Base-by-base conservation (phyloP, 768 basidiomycete genomes). In the Suillus clintonianus region DNA sequence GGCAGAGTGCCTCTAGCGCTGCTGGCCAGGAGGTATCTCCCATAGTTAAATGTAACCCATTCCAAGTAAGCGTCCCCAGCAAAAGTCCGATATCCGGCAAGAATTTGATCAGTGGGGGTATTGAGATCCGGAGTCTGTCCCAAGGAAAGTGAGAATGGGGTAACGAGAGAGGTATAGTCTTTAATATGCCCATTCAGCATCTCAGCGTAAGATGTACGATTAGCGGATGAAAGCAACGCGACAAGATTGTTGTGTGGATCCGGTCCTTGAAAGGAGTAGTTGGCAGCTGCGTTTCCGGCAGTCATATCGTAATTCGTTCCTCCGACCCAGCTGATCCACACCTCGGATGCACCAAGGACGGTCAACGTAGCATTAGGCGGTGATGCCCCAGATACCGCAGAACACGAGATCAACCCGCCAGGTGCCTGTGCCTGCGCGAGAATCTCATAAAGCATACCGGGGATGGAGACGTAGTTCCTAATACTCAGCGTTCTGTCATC, bases 361-460 rank as follows among this genome's bases (percentile, higher is more conserved):
- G 74, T 74, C 24, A 91, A 62, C 2, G 83, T 83, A 27, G 82
- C 82, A 60, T 86, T 86, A 9, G 77, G 74, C 5, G 78, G 71
- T 36, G 54, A 65, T 41, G 72, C 69, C 11, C 70, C 70, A 30
- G 68, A 45, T 13, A 71, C 54, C 0, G 71, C 53, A n/a, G 72
- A 64, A 62, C 85, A 86, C 0, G 69, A 39, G 14, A 77, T 68
- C 10, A 59, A 43, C 8, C 79, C 72, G 10, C 71, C 72, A 30
- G 78, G 73, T 24, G 77, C 71, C 37, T 74, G 71, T 0, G 83
- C 83, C 54, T 80, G 83, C 17, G 79, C 85, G 43, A 91, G 74
- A 19, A 92, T 71, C 67, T 91, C 90, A 70, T 89, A 92, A 4
- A 82, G 69, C 90, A 91, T 91, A n/a, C 90, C 87, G 1, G 85